Conservation (phyloP, 2,329 filamentous ascomycete species). For the Paramyrothecium roridum region DNA sequence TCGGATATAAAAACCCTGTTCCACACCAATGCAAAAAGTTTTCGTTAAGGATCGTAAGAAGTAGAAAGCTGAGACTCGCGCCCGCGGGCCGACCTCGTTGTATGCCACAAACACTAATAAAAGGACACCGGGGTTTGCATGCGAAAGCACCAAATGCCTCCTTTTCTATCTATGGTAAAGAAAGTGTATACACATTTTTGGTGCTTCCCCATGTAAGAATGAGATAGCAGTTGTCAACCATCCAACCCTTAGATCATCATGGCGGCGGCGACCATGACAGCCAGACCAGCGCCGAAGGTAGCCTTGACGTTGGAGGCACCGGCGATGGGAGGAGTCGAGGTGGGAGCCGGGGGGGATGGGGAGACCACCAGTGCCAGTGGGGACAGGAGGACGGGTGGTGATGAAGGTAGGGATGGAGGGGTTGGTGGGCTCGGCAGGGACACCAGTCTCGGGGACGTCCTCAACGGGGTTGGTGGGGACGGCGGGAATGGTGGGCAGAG, state of each 20-base stretch:
- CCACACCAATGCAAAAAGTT: conserved; percentile 8
- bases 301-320: conserved; percentile 24
- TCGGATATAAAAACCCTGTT: conserved; percentile 9
- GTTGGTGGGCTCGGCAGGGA: conserved; percentile 15
- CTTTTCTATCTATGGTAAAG: conserved; percentile 19
- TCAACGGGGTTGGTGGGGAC: conserved; percentile 35
- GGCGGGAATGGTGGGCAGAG: conserved; percentile 36
- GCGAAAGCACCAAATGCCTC: conserved; percentile 1
- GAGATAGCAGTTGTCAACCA: background rate
- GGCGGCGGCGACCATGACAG: conserved; percentile 43
- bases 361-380: conserved; percentile 26
- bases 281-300: conserved; percentile 20
- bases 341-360: conserved; percentile 20
- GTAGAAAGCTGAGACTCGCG: conserved; percentile 28
- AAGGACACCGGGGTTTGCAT: conserved; percentile 17
- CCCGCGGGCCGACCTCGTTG: conserved; percentile 10
- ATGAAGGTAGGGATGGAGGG: conserved; percentile 19
- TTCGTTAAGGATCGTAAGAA: conserved; percentile 60
- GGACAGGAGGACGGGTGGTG: conserved; percentile 14
- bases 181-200: conserved; percentile 11
- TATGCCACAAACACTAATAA: conserved; percentile 18
- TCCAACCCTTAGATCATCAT: conserved; percentile 39
- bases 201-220: background rate
- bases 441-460: conserved; percentile 29
- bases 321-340: conserved; percentile 33